A percentile compares a stretch with the other conserved stretches of the same genome.
Evolutionary conservation across 495 filamentous ascomycete species (phyloP).

Genomic region (Penicillium lividum): DNA sequence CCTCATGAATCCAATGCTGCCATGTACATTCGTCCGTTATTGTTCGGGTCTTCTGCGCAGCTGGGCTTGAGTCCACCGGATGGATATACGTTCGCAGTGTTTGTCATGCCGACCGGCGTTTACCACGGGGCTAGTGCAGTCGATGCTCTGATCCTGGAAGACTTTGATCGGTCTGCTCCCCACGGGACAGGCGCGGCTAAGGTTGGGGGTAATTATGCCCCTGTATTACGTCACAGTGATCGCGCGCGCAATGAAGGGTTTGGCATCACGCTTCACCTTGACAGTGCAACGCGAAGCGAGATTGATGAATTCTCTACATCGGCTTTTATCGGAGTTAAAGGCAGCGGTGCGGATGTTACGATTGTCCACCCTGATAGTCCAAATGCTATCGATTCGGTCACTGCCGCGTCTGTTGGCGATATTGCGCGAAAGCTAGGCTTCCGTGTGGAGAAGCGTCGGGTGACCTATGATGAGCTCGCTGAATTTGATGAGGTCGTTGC

Average conservation of each 20-base stretch:
- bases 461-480: slow-evolving; percentile 69
- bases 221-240: slow-evolving; percentile 77
- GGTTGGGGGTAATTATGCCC: slow-evolving; percentile 63
- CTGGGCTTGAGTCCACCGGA: slow-evolving; percentile 80
- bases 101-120: slow-evolving; percentile 81
- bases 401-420: slow-evolving; percentile 66
- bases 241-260: slow-evolving; percentile 70
- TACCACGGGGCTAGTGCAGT: slow-evolving; percentile 86
- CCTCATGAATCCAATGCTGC: slow-evolving; percentile 80
- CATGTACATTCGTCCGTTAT: slow-evolving; percentile 83
- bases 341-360: slow-evolving; percentile 56
- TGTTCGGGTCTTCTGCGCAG: slow-evolving; percentile 83
- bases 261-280: slow-evolving; percentile 85
- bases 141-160: slow-evolving; percentile 71
- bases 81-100: slow-evolving; percentile 86
- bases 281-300: slow-evolving; percentile 73
- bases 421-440: slow-evolving; percentile 68
- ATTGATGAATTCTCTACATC: slow-evolving; percentile 91
- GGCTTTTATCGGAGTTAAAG: slow-evolving; percentile 76
- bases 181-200: slow-evolving; percentile 56
- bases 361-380: slow-evolving; percentile 78
- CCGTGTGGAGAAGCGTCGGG: slow-evolving; percentile 59
- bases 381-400: slow-evolving; percentile 82
- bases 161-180: slow-evolving; percentile 60
- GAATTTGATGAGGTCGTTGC: slow-evolving; percentile 85